Evolutionary conservation across 225 moss, liverwort and hornwort genomes (phyloP).

Genomic region (Marchantia paleacea): DNA sequence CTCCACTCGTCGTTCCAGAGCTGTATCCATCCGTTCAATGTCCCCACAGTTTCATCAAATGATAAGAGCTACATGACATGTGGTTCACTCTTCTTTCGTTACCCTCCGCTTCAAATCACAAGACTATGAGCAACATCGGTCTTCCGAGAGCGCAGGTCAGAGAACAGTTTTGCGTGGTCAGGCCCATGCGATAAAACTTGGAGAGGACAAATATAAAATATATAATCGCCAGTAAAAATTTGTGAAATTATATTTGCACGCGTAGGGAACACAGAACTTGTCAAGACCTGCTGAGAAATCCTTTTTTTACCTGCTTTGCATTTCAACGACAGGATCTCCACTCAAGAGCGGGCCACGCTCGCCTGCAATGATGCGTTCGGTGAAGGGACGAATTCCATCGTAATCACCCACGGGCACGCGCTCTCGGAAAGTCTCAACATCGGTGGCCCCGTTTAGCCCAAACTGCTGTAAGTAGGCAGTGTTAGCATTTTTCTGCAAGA

Average conservation of each 20-base stretch:
- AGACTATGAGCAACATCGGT: no score
- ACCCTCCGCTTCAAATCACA: no score
- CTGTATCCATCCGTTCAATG: slow-evolving; percentile 30
- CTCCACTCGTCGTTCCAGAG: slow-evolving; percentile 83
- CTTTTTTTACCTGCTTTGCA: slow-evolving; percentile 41
- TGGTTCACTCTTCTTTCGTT: no score
- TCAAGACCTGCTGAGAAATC: not conserved
- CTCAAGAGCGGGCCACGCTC: slow-evolving; percentile 43
- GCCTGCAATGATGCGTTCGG: slow-evolving; percentile 45
- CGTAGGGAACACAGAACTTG: not conserved
- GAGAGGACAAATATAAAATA: no score
- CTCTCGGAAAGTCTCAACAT: slow-evolving; percentile 50
- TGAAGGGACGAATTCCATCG: slow-evolving; percentile 28
- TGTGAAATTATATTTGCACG: no score
- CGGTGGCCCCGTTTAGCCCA: slow-evolving; percentile 48
- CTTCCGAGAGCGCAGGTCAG: no score
- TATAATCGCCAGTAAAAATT: no score
- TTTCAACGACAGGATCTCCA: slow-evolving; percentile 42
- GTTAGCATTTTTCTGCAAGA: slow-evolving; percentile 48
- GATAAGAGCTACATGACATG: no score
- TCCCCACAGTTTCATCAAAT: not conserved
- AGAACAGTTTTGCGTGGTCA: no score
- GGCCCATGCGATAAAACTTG: no score
- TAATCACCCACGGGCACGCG: slow-evolving; percentile 51
- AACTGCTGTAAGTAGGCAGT: slow-evolving; percentile 49